phyloP scores from a whole-genome alignment of 306 rosid genomes.

The Albizia julibrissin region DNA sequence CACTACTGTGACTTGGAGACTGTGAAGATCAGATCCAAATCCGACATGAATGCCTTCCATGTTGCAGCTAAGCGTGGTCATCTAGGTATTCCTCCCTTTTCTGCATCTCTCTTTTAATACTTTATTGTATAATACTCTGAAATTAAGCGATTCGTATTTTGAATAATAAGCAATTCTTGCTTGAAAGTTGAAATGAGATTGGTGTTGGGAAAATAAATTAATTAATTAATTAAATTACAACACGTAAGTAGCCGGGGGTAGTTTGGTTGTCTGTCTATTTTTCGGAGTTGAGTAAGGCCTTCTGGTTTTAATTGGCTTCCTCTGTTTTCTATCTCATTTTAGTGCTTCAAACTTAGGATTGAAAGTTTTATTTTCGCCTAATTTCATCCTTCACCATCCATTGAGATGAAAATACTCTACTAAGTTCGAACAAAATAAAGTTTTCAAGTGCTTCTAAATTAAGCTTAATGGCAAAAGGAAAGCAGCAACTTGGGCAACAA shows the following conservation, averaged over 20 bases:
- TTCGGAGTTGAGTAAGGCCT: not conserved
- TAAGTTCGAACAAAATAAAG: no score
- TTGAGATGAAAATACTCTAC: not conserved
- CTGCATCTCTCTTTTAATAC: not conserved
- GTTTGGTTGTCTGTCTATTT: not conserved
- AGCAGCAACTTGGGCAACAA: no score
- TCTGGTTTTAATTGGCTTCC: not conserved
- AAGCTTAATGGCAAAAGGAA: no score
- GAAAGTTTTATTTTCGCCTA: not conserved
- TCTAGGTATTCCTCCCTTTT: constrained; percentile 53
- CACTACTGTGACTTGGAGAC: constrained; percentile 53
- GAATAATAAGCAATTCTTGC: not conserved
- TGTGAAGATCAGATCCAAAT: constrained; percentile 72
- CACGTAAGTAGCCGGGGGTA: not conserved
- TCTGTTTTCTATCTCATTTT: not conserved
- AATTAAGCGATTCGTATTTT: not conserved
- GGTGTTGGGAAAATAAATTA: not conserved
- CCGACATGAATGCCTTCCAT: constrained; percentile 76
- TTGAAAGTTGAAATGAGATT: not conserved
- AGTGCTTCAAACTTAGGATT: not conserved
- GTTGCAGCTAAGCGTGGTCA: constrained; percentile 85
- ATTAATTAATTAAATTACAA: not conserved
- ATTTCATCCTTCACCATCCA: not conserved
- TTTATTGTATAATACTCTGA: not conserved
- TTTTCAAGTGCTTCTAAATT: no score